Percentiles rank a stretch among this genome's conserved stretches.
These are phyloP conservation scores for Sambucus nigra DNA, from an alignment of 129 eudicot species.

Conservation along the genomic window DNA sequence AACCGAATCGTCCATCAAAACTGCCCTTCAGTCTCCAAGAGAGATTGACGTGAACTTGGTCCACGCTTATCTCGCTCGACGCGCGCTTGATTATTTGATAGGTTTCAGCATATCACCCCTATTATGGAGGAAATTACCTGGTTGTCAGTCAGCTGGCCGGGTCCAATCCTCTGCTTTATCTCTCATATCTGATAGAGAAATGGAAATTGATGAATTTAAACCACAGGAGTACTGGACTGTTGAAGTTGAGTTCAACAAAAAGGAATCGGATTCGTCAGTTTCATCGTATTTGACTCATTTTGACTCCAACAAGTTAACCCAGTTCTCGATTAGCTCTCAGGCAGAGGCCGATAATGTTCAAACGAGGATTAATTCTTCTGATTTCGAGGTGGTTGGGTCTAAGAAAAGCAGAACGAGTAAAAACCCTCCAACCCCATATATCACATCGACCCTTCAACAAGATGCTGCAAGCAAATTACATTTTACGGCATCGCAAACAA, in stretches of 20 bases:
- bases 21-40: slow-evolving; percentile 73
- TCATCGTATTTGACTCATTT: slow-evolving; percentile 62
- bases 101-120: slow-evolving; percentile 95
- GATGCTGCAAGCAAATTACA: slow-evolving; percentile 86
- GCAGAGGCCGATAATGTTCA: slow-evolving; percentile 50
- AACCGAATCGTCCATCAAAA: slow-evolving; percentile 81
- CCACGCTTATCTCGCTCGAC: slow-evolving; percentile 88
- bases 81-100: slow-evolving; percentile 91
- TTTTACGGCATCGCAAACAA: slow-evolving; percentile 65
- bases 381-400: slow-evolving; percentile 42
- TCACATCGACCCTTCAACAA: slow-evolving; percentile 95
- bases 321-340: slow-evolving; percentile 44
- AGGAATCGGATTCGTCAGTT: slow-evolving; percentile 12
- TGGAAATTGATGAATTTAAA: slow-evolving; percentile 67
- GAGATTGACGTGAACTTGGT: slow-evolving; percentile 75
- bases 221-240: slow-evolving; percentile 88
- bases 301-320: slow-evolving; percentile 44
- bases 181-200: slow-evolving; percentile 78
- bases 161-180: slow-evolving; percentile 94
- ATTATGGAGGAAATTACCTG: slow-evolving; percentile 90
- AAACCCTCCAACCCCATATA: slow-evolving; percentile 72
- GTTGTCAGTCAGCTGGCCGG: slow-evolving; percentile 96
- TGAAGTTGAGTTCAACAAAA: slow-evolving; percentile 33
- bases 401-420: slow-evolving; percentile 43
- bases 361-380: slow-evolving; percentile 26